Conservation (phyloP, 2,329 filamentous ascomycete genomes). For the Aspergillus unguis region DNA sequence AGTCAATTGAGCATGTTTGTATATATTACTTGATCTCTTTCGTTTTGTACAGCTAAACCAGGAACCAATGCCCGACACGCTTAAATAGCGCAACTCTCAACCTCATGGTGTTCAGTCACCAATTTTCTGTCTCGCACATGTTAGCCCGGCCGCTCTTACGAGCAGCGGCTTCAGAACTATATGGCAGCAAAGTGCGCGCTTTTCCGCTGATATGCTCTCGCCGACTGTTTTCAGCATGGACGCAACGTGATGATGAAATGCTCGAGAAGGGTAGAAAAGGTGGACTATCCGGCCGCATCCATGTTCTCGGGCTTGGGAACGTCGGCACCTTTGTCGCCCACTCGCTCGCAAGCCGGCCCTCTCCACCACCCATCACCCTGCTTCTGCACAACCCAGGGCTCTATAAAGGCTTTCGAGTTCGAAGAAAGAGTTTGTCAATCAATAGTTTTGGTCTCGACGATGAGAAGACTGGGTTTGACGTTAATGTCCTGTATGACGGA, state of each 20-base stretch:
- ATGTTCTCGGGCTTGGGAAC: conserved; percentile 74
- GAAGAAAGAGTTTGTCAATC: conserved; percentile 31
- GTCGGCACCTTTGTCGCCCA: conserved; percentile 74
- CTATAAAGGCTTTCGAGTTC: conserved; percentile 22
- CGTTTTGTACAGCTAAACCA: background rate
- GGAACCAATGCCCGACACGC: background rate
- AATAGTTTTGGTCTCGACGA: conserved; percentile 41
- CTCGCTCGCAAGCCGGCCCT: conserved; percentile 66
- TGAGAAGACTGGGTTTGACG: conserved; percentile 43
- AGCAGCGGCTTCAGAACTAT: conserved; percentile 21
- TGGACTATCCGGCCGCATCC: conserved; percentile 37
- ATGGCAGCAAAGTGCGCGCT: conserved; percentile 1
- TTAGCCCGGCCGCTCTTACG: conserved; percentile 33
- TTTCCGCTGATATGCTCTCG: background rate
- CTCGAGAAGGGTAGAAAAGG: conserved; percentile 18
- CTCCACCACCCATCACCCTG: conserved; percentile 69
- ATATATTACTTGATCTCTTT: background rate
- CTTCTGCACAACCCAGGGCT: conserved; percentile 57
- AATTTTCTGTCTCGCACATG: conserved; percentile 37
- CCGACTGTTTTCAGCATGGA: conserved; percentile 27
- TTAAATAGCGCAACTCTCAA: background rate
- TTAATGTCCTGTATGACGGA: conserved; percentile 36
- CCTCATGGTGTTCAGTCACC: background rate
- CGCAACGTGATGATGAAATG: conserved; percentile 25
- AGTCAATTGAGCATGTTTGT: background rate